These are phyloP conservation scores for Gelatoporia subvermispora DNA, from an alignment of 768 basidiomycete genomes.

Conservation along the genomic window DNA sequence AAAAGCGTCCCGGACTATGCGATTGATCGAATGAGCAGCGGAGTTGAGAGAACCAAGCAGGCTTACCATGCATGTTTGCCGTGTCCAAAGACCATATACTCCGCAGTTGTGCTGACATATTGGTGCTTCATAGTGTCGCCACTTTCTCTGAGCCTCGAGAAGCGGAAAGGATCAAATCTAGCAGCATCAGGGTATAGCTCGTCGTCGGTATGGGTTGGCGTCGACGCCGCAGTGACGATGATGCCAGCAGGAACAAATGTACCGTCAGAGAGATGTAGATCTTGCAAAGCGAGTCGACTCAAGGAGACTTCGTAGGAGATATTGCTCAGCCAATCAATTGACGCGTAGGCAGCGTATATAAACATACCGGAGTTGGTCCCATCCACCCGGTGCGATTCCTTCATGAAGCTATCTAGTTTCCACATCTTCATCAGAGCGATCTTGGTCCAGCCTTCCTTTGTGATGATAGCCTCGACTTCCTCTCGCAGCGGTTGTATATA, in stretches of 20 bases:
- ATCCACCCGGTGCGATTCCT: conserved; percentile 34
- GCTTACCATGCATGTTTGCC: conserved; percentile 16
- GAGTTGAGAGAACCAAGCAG: background rate
- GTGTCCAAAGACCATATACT: conserved; percentile 11
- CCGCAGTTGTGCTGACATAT: conserved; percentile 26
- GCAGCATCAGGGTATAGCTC: conserved; percentile 15
- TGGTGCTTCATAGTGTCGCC: conserved; percentile 30
- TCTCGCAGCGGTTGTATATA: conserved; percentile 34
- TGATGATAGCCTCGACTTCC: conserved; percentile 37
- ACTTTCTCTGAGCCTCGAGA: conserved; percentile 30
- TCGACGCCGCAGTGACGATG: conserved; percentile 12
- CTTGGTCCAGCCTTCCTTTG: conserved; percentile 23
- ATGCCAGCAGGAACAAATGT: conserved; percentile 22
- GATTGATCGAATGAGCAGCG: background rate
- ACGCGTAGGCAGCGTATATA: background rate
- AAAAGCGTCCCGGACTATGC: conserved; percentile 31
- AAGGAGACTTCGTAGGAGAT: no score
- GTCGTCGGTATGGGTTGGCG: conserved; percentile 19
- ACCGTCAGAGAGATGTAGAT: conserved; percentile 32
- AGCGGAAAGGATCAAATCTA: conserved; percentile 46
- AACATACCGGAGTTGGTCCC: conserved; percentile 26
- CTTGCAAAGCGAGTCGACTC: conserved; percentile 8
- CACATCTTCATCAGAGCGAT: conserved; percentile 37
- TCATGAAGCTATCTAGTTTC: conserved; percentile 42
- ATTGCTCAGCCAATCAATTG: no score